A percentile compares a stretch with the other conserved stretches of the same genome.
phyloP scores from a whole-genome alignment of 2,329 filamentous ascomycete genomes.

The Arthroderma sp. region DNA sequence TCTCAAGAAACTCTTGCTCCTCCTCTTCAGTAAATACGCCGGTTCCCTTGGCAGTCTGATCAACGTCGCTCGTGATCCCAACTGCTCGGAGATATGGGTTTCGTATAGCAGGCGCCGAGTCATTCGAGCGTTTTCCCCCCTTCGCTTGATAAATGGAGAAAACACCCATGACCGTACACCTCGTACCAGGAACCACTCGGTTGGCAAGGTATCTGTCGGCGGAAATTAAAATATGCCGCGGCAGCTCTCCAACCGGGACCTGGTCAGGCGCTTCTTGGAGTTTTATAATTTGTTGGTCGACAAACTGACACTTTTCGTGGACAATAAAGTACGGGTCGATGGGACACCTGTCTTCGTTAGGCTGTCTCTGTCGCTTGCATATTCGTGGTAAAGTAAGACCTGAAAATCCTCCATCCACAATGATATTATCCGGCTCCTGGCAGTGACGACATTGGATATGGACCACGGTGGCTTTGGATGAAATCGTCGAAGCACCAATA shows the following conservation, averaged over 20 bases:
- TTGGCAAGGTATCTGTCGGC: slow-evolving; percentile 96
- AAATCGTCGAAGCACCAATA: slow-evolving; percentile 91
- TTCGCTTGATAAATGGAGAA: slow-evolving; percentile 98
- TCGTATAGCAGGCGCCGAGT: slow-evolving; percentile 80
- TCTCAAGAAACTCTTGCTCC: slow-evolving; percentile 87
- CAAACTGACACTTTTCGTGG: slow-evolving; percentile 87
- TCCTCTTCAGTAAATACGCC: slow-evolving; percentile 85
- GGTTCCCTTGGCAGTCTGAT: slow-evolving; percentile 76
- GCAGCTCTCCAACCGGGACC: slow-evolving; percentile 90
- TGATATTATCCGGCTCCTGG: slow-evolving; percentile 56
- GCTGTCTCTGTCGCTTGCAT: slow-evolving; percentile 52
- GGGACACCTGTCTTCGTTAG: slow-evolving; percentile 63
- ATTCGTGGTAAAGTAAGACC: slow-evolving; percentile 72
- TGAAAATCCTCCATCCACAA: slow-evolving; percentile 73
- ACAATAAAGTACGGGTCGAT: slow-evolving; percentile 92
- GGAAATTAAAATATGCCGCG: slow-evolving; percentile 85
- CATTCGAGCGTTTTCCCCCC: slow-evolving; percentile 61
- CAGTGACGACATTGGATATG: slow-evolving; percentile 84
- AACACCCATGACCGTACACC: slow-evolving; percentile 91
- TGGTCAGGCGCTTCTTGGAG: slow-evolving; percentile 95
- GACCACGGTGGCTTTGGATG: slow-evolving; percentile 82
- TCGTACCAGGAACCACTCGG: slow-evolving; percentile 82
- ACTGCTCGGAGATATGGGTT: slow-evolving; percentile 91
- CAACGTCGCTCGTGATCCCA: slow-evolving; percentile 79
- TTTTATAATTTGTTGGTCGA: slow-evolving; percentile 97